Conservation (phyloP, 805 yeast genomes). For the Wickerhamiella allomyrinae region DNA sequence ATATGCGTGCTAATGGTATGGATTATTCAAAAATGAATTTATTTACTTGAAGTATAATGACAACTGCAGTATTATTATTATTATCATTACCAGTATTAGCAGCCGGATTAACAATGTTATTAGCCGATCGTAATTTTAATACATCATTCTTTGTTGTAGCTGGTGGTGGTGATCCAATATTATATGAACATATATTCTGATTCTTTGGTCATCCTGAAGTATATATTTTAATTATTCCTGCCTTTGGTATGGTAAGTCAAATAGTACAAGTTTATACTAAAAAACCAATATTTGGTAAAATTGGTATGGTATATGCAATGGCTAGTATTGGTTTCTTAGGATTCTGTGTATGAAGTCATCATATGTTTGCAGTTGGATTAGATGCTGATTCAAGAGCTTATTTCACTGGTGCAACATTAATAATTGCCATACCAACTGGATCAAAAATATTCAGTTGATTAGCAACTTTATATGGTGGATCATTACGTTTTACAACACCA, state of each 20-base stretch:
- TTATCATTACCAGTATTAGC: slow-evolving; percentile 11
- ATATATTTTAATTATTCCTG: slow-evolving; percentile 14
- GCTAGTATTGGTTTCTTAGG: slow-evolving; percentile 16
- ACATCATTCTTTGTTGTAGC: slow-evolving; percentile 9
- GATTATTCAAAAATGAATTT: slow-evolving; percentile 5
- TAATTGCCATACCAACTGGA: slow-evolving; percentile 1
- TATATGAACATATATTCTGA: slow-evolving; percentile 10
- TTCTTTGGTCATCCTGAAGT: slow-evolving; percentile 6
- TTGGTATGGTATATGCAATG: slow-evolving; percentile 17
- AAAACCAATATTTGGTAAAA: slow-evolving; percentile 15
- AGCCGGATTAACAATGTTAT: slow-evolving; percentile 10
- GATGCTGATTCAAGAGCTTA: slow-evolving; percentile 8
- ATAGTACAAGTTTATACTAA: slow-evolving; percentile 6
- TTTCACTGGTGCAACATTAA: slow-evolving; percentile 1
- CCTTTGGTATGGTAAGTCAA: slow-evolving; percentile 15
- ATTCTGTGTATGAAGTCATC: slow-evolving; percentile 17
- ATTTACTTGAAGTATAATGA: slow-evolving; percentile 10
- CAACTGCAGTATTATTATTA: slow-evolving; percentile 4
- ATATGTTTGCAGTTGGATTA: slow-evolving; percentile 21
- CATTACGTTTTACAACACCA: neutral
- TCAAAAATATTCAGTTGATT: neutral
- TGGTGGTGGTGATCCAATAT: slow-evolving; percentile 13
- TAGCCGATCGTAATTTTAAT: slow-evolving; percentile 11
- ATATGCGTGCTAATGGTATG: slow-evolving; percentile 10
- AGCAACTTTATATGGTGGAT: slow-evolving; percentile 1